phyloP scores from a whole-genome alignment of 2,329 filamentous ascomycete genomes.

The Rhinocladiella similis region DNA sequence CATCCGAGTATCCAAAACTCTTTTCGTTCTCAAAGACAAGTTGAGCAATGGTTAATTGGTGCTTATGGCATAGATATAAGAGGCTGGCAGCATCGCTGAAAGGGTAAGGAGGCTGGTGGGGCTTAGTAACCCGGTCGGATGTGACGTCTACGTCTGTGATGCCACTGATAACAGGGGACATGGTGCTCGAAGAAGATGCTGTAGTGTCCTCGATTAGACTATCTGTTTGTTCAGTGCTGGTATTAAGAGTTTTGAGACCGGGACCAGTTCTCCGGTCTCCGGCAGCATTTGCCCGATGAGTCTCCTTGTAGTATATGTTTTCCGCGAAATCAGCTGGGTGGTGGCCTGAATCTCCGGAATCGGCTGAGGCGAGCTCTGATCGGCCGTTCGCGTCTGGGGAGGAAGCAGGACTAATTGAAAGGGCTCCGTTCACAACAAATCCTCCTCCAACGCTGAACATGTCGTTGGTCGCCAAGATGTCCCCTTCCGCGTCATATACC shows the following conservation, averaged over 20 bases:
- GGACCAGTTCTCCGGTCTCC: conserved; percentile 9
- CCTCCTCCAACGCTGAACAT: too few relatives aligned
- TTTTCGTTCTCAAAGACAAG: conserved; percentile 28
- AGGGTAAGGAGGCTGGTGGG: conserved; percentile 15
- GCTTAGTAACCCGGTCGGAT: not conserved
- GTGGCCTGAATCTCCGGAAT: conserved; percentile 5
- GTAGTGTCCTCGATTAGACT: too few relatives aligned
- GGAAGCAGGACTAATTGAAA: too few relatives aligned
- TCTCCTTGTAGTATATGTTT: conserved; percentile 24
- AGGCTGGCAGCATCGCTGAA: conserved; percentile 23
- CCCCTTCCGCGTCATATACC: too few relatives aligned
- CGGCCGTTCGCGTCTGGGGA: too few relatives aligned
- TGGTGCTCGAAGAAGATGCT: too few relatives aligned
- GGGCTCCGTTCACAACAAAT: too few relatives aligned
- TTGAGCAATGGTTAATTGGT: conserved; percentile 27
- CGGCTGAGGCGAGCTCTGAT: not conserved
- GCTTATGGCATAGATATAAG: conserved; percentile 21
- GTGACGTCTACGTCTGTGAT: too few relatives aligned
- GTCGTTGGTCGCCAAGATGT: too few relatives aligned
- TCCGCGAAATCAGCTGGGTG: conserved; percentile 20
- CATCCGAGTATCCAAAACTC: conserved; percentile 18
- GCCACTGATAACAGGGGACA: not conserved
- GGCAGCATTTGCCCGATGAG: conserved; percentile 14
- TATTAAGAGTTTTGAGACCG: too few relatives aligned
- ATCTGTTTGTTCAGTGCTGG: too few relatives aligned